Percentiles rank a stretch among this genome's conserved stretches.
Conservation (phyloP, 2,329 filamentous ascomycete genomes). For the Cytospora paraplurivora region DNA sequence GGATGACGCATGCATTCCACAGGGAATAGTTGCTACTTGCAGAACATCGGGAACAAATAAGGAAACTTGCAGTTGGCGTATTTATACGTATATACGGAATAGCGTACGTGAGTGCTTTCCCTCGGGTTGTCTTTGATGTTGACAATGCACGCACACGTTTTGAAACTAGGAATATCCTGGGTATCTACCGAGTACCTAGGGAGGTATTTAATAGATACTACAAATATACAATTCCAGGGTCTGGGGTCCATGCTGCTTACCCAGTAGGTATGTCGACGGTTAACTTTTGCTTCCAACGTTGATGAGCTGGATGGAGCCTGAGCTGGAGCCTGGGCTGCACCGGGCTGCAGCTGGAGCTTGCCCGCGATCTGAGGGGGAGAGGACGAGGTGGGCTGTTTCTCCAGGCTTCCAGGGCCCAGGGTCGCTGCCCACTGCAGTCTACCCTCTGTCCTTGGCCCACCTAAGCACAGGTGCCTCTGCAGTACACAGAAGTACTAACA, state of each 20-base stretch:
- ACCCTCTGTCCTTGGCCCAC: not conserved
- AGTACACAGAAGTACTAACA: conserved; percentile 6
- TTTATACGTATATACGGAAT: no score
- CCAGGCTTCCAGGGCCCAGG: not conserved
- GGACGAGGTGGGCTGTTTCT: not conserved
- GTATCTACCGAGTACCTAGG: no score
- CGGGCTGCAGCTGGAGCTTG: no score
- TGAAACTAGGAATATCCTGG: no score
- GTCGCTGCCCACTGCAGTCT: no score
- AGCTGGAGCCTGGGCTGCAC: not conserved
- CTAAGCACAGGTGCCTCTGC: not conserved
- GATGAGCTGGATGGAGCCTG: not conserved
- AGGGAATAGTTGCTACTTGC: not conserved
- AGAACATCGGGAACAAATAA: not conserved
- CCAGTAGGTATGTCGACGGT: no score
- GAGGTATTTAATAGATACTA: no score
- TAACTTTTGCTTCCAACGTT: not conserved
- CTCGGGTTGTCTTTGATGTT: no score
- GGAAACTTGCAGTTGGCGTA: no score
- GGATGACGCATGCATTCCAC: not conserved
- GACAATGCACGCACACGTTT: no score
- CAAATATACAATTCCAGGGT: not conserved
- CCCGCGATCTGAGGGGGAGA: not conserved
- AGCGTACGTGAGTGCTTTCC: no score
- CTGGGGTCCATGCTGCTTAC: not conserved